phyloP scores from a whole-genome alignment of 345 rosid genomes.

The Trapa bicornis region DNA sequence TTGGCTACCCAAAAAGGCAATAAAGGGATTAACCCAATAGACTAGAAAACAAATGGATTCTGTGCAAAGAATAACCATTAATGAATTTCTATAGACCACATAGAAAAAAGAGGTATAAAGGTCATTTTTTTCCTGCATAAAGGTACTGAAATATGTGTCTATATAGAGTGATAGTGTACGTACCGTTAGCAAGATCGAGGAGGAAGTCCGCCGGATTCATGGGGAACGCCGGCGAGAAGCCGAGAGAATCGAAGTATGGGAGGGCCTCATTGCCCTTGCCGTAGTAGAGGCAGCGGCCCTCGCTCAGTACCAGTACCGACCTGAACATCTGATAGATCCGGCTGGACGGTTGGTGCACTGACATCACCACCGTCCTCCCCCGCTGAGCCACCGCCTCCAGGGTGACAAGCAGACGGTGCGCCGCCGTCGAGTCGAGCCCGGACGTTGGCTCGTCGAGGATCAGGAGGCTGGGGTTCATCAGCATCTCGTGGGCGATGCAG shows the following conservation, averaged over 20 bases:
- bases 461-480: slow-evolving; percentile 67
- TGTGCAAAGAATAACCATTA: too few relatives aligned
- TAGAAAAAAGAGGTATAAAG: too few relatives aligned
- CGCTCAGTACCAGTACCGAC: slow-evolving; percentile 63
- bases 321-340: slow-evolving; percentile 67
- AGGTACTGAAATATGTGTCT: too few relatives aligned
- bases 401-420: slow-evolving; percentile 55
- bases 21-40: too few relatives aligned
- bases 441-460: slow-evolving; percentile 92
- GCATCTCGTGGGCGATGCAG: slow-evolving; percentile 79
- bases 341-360: slow-evolving; percentile 94
- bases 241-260: slow-evolving; percentile 59
- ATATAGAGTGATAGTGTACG: slow-evolving; percentile 13
- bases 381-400: slow-evolving; percentile 47
- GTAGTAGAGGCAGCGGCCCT: slow-evolving; percentile 67
- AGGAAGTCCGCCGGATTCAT: slow-evolving; percentile 97
- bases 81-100: not conserved
- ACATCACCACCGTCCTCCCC: slow-evolving; percentile 64
- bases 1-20: too few relatives aligned
- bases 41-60: too few relatives aligned
- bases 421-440: slow-evolving; percentile 88
- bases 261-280: slow-evolving; percentile 65
- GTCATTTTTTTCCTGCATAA: too few relatives aligned
- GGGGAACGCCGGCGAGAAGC: slow-evolving; percentile 79
- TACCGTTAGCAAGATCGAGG: slow-evolving; percentile 97